Evolutionary conservation across 495 filamentous ascomycete genomes (phyloP), one percentile per base, ranked within the genome.

Genomic region (Aspergillus campestris): DNA sequence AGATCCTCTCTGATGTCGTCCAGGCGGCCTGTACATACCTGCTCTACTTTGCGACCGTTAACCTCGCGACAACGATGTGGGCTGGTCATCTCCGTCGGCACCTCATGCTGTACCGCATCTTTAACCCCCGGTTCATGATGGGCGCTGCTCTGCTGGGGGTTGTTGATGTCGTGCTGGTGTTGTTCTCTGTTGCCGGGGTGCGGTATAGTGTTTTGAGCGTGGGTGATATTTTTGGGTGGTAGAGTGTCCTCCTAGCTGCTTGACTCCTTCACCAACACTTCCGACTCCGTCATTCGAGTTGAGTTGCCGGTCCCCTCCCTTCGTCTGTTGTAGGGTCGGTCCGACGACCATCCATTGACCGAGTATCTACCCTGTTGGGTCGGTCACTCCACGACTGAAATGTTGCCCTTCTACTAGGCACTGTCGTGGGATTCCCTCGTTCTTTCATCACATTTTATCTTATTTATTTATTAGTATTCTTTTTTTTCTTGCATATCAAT

Each of bases 51-150:
- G 84, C 88, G 4, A 81, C 83, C 24, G 78, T 95, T 56, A 80
- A 82, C 31, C 66, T 92, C 8, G 86, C 88, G 0, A 94, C 87
- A 4, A 89, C 85, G 49, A 81, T 86, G 64, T 94, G 87, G 83
- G 87, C 91, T 0, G 89, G 86, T 6, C 78, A 86, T 55, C 67
- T 99, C 41, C 70, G 94, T 32, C 74, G 92, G 40, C 92, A 99
- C 67, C 71, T 98, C 38, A 98, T 98, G 94, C 72, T 98, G 29
- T 96, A 91, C 65, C 80, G 94, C n/a, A 88, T 98, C 41, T 98
- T 98, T 53, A 81, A 71, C 61, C 92, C 92, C 30, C 62, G 89
- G 31, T 97, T 89, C 62, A 87, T 97, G 87, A 77, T 86, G 51
- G 88, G 85, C 2, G 85, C 84, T 0, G 69, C 71, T 1, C 79